phyloP scores from a whole-genome alignment of 371 early-diverging fungal species.

The Mucor ambiguus region DNA sequence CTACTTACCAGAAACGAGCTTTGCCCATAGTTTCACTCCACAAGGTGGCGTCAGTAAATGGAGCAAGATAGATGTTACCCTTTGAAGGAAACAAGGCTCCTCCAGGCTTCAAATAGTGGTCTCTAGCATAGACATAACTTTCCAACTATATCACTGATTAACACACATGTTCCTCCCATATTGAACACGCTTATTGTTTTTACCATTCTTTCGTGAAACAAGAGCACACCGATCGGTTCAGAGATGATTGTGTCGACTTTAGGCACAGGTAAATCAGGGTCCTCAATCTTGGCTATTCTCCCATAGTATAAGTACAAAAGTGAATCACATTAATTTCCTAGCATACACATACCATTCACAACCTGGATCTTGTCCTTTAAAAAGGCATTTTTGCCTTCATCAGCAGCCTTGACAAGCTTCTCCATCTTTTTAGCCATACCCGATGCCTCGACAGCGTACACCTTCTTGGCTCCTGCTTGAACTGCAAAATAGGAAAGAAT shows the following conservation, averaged over 20 bases:
- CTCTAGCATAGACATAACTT: constrained; percentile 84
- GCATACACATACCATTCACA: constrained; percentile 62
- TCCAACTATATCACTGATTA: constrained; percentile 56
- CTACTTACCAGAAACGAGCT: constrained; percentile 75
- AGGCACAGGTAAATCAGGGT: constrained; percentile 67
- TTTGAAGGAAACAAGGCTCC: constrained; percentile 91
- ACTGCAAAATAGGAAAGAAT: constrained; percentile 95
- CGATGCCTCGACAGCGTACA: constrained; percentile 97
- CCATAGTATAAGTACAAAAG: background rate
- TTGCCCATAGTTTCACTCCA: constrained; percentile 95
- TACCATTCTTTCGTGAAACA: constrained; percentile 94
- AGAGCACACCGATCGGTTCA: constrained; percentile 95
- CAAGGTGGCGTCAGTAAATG: constrained; percentile 79
- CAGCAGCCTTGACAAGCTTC: constrained; percentile 71
- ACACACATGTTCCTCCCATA: background rate
- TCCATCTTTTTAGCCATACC: constrained; percentile 91
- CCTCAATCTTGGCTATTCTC: constrained; percentile 82
- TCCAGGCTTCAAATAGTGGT: constrained; percentile 90
- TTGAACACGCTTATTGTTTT: background rate
- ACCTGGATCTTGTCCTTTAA: constrained; percentile 82
- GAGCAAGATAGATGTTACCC: constrained; percentile 89
- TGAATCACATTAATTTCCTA: background rate
- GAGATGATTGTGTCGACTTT: constrained; percentile 94
- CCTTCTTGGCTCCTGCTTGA: constrained; percentile 88
- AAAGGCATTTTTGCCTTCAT: constrained; percentile 71